Percentiles rank a stretch among this genome's conserved stretches.
phyloP scores from a whole-genome alignment of 805 yeast genomes.

The Lachancea sp. region DNA sequence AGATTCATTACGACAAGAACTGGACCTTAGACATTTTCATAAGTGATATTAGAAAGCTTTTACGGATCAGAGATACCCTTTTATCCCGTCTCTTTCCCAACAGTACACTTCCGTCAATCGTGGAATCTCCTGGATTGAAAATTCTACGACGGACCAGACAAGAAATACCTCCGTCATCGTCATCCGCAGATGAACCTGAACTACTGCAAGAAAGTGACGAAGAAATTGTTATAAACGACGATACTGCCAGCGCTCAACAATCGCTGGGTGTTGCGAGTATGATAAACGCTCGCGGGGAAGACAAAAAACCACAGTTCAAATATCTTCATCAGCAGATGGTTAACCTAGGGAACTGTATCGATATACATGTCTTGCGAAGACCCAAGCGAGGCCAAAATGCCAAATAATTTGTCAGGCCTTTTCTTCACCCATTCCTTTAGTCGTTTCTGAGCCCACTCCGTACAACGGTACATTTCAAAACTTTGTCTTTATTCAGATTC shows the following conservation, averaged over 20 bases:
- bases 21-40: slow-evolving; percentile 31
- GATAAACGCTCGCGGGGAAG: slow-evolving; percentile 2
- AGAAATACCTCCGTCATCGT: neutral
- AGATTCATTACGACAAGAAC: slow-evolving; percentile 22
- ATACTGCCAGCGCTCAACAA: neutral
- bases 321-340: slow-evolving; percentile 21
- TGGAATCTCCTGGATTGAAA: slow-evolving; percentile 4
- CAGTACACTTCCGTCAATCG: slow-evolving; percentile 3
- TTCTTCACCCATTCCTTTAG: neutral
- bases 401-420: neutral
- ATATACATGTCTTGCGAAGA: slow-evolving; percentile 27
- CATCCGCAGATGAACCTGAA: neutral
- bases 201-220: slow-evolving; percentile 9
- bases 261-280: neutral
- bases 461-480: neutral
- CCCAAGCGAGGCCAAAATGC: slow-evolving; percentile 21
- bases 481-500: neutral
- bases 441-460: neutral
- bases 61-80: slow-evolving; percentile 23
- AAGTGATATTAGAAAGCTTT: slow-evolving; percentile 21
- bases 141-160: slow-evolving; percentile 7
- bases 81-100: slow-evolving; percentile 11
- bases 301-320: slow-evolving; percentile 22
- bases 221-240: slow-evolving; percentile 4
- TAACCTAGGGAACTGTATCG: slow-evolving; percentile 25